Conservation (phyloP, 2,329 filamentous ascomycete genomes). For the Lecanoromycetidae sp. region DNA sequence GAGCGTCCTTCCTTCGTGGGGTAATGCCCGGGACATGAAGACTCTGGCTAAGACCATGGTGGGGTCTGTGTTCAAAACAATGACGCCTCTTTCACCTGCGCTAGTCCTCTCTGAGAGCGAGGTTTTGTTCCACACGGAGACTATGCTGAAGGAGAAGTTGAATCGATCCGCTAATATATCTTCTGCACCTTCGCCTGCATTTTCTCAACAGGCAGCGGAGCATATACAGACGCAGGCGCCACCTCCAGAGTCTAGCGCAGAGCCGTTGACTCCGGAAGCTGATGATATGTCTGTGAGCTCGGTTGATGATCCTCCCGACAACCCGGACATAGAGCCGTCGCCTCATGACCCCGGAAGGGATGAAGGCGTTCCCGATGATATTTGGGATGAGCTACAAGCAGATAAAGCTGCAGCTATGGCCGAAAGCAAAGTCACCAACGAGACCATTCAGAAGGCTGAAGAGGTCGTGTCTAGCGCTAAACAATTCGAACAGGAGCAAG, state of each 20-base stretch:
- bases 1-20: constrained; percentile 41
- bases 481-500: neutral
- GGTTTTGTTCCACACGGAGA: neutral
- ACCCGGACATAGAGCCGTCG: constrained; percentile 21
- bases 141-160: neutral
- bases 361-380: constrained; percentile 44
- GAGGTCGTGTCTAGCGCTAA: neutral
- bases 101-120: neutral
- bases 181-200: neutral
- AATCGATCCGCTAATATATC: neutral
- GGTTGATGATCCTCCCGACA: constrained; percentile 2
- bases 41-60: constrained; percentile 43
- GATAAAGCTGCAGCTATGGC: constrained; percentile 31
- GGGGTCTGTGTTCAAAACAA: constrained; percentile 18
- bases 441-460: neutral
- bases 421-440: neutral
- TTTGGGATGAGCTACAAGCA: constrained; percentile 49
- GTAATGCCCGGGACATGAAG: constrained; percentile 51
- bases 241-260: no score
- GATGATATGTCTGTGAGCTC: neutral
- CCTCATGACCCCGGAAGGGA: constrained; percentile 28
- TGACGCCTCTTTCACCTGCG: neutral
- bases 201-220: neutral
- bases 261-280: no score
- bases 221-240: neutral